phyloP scores from a whole-genome alignment of 805 yeast genomes.

The Naumovozyma dairenensis region DNA sequence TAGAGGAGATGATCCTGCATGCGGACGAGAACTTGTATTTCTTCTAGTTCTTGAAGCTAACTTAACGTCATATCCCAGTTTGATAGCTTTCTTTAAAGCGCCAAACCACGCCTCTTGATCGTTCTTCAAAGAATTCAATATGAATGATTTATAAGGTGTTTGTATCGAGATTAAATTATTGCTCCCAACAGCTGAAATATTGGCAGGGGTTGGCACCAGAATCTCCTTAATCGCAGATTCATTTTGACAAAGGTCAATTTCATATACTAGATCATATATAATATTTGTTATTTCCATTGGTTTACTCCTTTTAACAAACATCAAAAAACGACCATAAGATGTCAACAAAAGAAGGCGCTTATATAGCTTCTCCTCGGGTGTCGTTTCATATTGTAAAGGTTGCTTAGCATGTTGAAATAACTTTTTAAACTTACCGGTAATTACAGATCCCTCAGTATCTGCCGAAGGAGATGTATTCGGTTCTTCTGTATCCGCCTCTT shows the following conservation, averaged over 20 bases:
- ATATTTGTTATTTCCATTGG: slow-evolving; percentile 23
- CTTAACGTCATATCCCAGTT: slow-evolving; percentile 35
- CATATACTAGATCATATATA: slow-evolving; percentile 39
- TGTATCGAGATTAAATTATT: slow-evolving; percentile 42
- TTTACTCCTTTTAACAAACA: slow-evolving; percentile 37
- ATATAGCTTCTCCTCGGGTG: slow-evolving; percentile 29
- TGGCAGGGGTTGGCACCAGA: slow-evolving; percentile 30
- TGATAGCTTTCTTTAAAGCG: slow-evolving; percentile 39
- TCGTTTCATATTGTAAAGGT: slow-evolving; percentile 10
- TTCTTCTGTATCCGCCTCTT: background rate
- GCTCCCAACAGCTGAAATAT: slow-evolving; percentile 31
- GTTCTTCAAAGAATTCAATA: slow-evolving; percentile 10
- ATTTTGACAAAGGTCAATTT: slow-evolving; percentile 44
- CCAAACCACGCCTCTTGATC: slow-evolving; percentile 41
- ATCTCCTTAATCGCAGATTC: slow-evolving; percentile 52
- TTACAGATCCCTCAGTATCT: slow-evolving; percentile 8
- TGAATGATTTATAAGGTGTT: slow-evolving; percentile 44
- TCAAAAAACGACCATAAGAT: slow-evolving; percentile 50
- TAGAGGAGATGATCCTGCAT: too few relatives aligned
- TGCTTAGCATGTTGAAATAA: slow-evolving; percentile 22
- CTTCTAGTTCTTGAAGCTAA: background rate
- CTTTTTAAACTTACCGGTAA: slow-evolving; percentile 22
- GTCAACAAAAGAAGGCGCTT: slow-evolving; percentile 50
- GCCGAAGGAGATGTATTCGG: slow-evolving; percentile 1
- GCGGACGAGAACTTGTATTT: too few relatives aligned